phyloP scores from a whole-genome alignment of 2,329 filamentous ascomycete species.

The Penicillium expansum region DNA sequence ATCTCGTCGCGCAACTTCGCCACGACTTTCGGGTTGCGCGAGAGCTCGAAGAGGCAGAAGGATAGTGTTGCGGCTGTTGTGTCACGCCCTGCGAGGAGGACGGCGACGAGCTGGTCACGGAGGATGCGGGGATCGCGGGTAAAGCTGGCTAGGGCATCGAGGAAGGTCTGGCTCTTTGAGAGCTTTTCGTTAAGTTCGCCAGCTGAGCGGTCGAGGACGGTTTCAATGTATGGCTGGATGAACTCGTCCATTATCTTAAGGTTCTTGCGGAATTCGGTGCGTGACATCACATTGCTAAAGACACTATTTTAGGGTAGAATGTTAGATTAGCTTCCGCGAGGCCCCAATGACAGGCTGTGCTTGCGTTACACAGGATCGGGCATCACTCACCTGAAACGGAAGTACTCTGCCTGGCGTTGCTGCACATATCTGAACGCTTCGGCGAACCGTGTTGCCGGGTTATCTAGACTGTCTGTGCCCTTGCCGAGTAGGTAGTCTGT shows the following conservation, averaged over 20 bases:
- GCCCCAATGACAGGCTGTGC: not conserved
- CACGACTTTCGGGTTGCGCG: slow-evolving; percentile 65
- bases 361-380: not conserved
- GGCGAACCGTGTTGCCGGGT: slow-evolving; percentile 70
- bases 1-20: slow-evolving; percentile 72
- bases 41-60: slow-evolving; percentile 80
- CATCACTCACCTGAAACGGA: slow-evolving; percentile 56
- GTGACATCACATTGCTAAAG: slow-evolving; percentile 62
- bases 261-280: slow-evolving; percentile 59
- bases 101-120: slow-evolving; percentile 78
- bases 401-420: slow-evolving; percentile 65
- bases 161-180: slow-evolving; percentile 75
- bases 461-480: slow-evolving; percentile 61
- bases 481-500: slow-evolving; percentile 83
- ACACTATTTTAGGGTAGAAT: slow-evolving; percentile 45
- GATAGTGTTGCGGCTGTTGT: slow-evolving; percentile 80
- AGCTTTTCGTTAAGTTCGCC: slow-evolving; percentile 69
- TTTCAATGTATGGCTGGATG: slow-evolving; percentile 73
- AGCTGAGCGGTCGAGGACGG: slow-evolving; percentile 64
- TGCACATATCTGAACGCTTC: slow-evolving; percentile 79
- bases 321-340: slow-evolving; percentile 8
- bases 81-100: slow-evolving; percentile 78
- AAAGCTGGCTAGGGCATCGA: slow-evolving; percentile 78
- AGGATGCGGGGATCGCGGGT: slow-evolving; percentile 65
- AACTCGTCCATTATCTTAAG: slow-evolving; percentile 72